Evolutionary conservation across 2,329 filamentous ascomycete genomes (phyloP), one percentile per base, ranked within the genome.

Genomic region (Monilinia polystroma): DNA sequence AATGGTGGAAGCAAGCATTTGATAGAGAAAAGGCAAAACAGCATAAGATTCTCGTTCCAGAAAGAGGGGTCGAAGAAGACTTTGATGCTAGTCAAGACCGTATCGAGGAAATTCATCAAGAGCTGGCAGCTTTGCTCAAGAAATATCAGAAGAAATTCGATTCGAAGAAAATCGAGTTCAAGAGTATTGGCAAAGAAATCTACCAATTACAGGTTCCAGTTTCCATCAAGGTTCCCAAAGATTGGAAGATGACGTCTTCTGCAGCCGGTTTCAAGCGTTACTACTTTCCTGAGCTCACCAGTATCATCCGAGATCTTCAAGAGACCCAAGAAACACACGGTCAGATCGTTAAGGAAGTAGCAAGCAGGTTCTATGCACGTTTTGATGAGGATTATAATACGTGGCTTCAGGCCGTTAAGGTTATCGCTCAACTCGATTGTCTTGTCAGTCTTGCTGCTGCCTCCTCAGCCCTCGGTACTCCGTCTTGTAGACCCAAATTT

Each of bases 191-290:
- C 69, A 99, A 99, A 77, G 95, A 99, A 75, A 92, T 99, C 63
- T 98, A 96, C 79, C 94, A 99, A 78, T 83, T 99, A 14, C 95
- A 99, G 77, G 90, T 92, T 0, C 94, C 95, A 0, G 96, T 95
- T 78, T 80, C 81, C 1, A 81, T 91, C 75, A 97, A 96, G 67
- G 80, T 99, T 2, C 95, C 95, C 0, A 90, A 90, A 71, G 86
- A 82, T 73, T 99, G 95, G 93, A 89, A 93, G 70, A 94, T 98
- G 76, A 97, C 98, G 93, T 98, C 95, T 5, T 90, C 93, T 0
- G 98, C 95, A 0, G 87, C 90, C 70, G 87, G 89, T 66, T 91
- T 96, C 75, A 97, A 96, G 79, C 90, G 95, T 0, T 99, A 94
- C 81, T 99, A 98, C 80, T 96, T 93, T 72, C 85, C 88, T 1